Evolutionary conservation across 129 eudicot genomes (phyloP).

Genomic region (Apium graveolens): DNA sequence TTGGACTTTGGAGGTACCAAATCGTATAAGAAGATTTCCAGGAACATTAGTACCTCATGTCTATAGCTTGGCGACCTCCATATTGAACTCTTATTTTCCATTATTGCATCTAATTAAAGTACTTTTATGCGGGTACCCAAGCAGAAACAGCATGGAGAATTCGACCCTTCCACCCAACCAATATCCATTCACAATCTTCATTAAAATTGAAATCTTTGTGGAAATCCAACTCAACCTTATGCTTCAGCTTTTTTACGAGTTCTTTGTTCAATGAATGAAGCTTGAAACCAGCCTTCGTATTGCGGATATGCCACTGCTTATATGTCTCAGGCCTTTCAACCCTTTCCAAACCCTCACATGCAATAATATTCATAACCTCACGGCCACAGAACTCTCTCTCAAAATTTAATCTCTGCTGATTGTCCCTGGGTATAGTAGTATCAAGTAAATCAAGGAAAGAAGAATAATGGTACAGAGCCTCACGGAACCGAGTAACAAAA

Average conservation of each 20-base stretch:
- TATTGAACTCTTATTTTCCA: neutral
- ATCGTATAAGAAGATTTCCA: neutral
- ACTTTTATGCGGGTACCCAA: slow-evolving; percentile 11
- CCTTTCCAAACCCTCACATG: slow-evolving; percentile 44
- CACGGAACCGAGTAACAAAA: slow-evolving; percentile 54
- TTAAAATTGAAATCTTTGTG: slow-evolving; percentile 37
- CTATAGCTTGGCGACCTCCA: neutral
- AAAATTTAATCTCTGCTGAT: slow-evolving; percentile 26
- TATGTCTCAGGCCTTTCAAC: slow-evolving; percentile 44
- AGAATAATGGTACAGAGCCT: slow-evolving; percentile 42
- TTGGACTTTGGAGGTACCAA: neutral
- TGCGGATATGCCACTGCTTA: slow-evolving; percentile 45
- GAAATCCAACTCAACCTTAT: slow-evolving; percentile 20
- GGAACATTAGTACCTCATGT: neutral
- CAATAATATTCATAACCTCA: slow-evolving; percentile 33
- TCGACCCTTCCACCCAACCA: slow-evolving; percentile 60
- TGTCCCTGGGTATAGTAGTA: slow-evolving; percentile 27
- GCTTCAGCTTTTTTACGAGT: slow-evolving; percentile 21
- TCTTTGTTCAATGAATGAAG: slow-evolving; percentile 24
- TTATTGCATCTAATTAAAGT: neutral
- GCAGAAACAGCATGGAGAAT: slow-evolving; percentile 30
- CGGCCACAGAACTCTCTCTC: slow-evolving; percentile 36
- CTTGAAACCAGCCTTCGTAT: slow-evolving; percentile 32
- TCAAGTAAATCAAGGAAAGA: slow-evolving; percentile 40
- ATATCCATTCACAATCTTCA: slow-evolving; percentile 35